Evolutionary conservation across 805 yeast genomes (phyloP).

Genomic region (Teunomyces stri): DNA sequence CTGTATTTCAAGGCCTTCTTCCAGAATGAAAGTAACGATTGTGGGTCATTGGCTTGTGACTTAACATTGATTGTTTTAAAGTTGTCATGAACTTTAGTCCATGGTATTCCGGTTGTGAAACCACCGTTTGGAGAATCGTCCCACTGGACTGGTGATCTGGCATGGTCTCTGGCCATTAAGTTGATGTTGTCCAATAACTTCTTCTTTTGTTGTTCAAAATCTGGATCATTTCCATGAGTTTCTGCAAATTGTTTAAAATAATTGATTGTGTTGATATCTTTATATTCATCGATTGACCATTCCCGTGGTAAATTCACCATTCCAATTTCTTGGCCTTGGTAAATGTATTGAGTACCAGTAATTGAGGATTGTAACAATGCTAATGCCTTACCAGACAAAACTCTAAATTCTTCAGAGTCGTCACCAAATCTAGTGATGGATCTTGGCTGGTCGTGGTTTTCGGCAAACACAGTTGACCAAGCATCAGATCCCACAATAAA

Average conservation of each 20-base stretch:
- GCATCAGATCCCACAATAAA: conserved; percentile 50
- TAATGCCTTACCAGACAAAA: conserved; percentile 46
- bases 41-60: conserved; percentile 43
- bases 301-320: conserved; percentile 46
- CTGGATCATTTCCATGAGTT: conserved; percentile 23
- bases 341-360: conserved; percentile 54
- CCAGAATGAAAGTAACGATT: conserved; percentile 47
- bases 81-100: conserved; percentile 52
- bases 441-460: conserved; percentile 60
- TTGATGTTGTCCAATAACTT: conserved; percentile 31
- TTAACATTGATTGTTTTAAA: conserved; percentile 49
- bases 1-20: conserved; percentile 41
- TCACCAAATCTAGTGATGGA: conserved; percentile 50
- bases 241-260: conserved; percentile 32
- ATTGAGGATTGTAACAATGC: conserved; percentile 45
- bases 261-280: conserved; percentile 48
- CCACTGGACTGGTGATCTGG: conserved; percentile 60
- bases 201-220: conserved; percentile 15
- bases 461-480: conserved; percentile 56
- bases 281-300: conserved; percentile 49
- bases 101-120: conserved; percentile 47
- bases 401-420: conserved; percentile 29
- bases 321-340: conserved; percentile 63
- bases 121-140: conserved; percentile 43
- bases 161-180: conserved; percentile 49